Evolutionary conservation across 306 rosid species (phyloP).

Genomic region (Alnus rubra): DNA sequence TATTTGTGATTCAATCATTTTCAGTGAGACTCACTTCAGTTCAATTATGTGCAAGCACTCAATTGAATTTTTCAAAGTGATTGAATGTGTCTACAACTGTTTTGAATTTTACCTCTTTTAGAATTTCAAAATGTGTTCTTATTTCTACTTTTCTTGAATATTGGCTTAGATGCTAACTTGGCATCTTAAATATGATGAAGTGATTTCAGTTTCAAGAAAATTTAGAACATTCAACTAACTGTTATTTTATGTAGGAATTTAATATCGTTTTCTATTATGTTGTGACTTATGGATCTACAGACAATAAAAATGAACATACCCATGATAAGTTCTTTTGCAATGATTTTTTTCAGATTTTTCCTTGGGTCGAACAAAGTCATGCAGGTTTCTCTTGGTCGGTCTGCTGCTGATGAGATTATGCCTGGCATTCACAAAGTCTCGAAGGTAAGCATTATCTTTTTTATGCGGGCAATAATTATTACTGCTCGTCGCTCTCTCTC

Average conservation of each 20-base stretch:
- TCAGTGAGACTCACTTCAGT: not conserved
- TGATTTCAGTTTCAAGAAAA: not conserved
- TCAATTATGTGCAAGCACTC: not conserved
- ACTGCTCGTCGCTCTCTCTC: not conserved
- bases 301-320: not conserved
- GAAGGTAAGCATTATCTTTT: conserved; percentile 45
- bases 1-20: not conserved
- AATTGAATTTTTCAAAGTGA: no score
- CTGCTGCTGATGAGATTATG: conserved; percentile 71
- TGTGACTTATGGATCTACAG: not conserved
- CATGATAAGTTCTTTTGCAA: not conserved
- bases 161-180: not conserved
- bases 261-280: not conserved
- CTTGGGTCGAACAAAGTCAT: conserved; percentile 95
- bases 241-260: not conserved
- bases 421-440: conserved; percentile 66
- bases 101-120: not conserved
- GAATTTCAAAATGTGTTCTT: not conserved
- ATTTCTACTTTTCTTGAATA: not conserved
- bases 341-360: conserved; percentile 54
- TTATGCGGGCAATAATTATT: not conserved
- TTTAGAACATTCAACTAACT: not conserved
- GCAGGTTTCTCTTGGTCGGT: conserved; percentile 83
- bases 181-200: not conserved
- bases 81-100: not conserved